A percentile compares a stretch with the other conserved stretches of the same genome.
Evolutionary conservation across 1,139 yeast genomes (phyloP).

Genomic region (Lodderomyces elongisporus): DNA sequence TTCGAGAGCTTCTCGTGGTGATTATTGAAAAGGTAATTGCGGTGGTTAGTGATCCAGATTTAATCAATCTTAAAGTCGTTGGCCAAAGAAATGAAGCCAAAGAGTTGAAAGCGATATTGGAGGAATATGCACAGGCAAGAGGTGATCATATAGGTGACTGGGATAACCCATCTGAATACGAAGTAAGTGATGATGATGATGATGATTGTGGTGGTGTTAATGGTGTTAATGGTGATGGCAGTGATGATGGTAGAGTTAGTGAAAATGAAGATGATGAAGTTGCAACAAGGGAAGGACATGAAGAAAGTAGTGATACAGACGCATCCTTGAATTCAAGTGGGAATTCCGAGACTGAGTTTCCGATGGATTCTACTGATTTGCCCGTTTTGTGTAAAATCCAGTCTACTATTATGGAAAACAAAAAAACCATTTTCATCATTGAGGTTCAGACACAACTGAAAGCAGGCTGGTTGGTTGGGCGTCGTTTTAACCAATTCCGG

Average conservation of each 20-base stretch:
- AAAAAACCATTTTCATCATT: constrained; percentile 63
- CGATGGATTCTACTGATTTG: too few relatives aligned
- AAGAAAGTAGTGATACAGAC: too few relatives aligned
- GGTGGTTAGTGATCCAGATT: constrained; percentile 69
- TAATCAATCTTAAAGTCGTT: constrained; percentile 64
- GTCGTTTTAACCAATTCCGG: constrained; percentile 82
- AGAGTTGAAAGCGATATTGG: constrained; percentile 64
- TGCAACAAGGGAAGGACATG: too few relatives aligned
- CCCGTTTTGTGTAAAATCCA: too few relatives aligned
- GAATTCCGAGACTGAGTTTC: too few relatives aligned
- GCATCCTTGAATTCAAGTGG: too few relatives aligned
- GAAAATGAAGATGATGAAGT: background rate
- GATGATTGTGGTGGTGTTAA: constrained; percentile 24
- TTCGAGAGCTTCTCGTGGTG: constrained; percentile 61
- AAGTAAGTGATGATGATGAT: background rate
- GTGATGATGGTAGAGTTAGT: background rate
- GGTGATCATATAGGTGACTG: constrained; percentile 24
- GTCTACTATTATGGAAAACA: constrained; percentile 57
- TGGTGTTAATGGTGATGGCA: background rate
- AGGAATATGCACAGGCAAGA: constrained; percentile 31
- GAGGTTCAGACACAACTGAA: constrained; percentile 58
- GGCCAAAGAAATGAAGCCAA: constrained; percentile 75
- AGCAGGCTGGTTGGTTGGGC: constrained; percentile 86
- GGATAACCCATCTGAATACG: background rate
- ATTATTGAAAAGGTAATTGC: constrained; percentile 45